Conservation (phyloP, 805 yeast species). For the Cyberlindnera samutprakarnensis region DNA sequence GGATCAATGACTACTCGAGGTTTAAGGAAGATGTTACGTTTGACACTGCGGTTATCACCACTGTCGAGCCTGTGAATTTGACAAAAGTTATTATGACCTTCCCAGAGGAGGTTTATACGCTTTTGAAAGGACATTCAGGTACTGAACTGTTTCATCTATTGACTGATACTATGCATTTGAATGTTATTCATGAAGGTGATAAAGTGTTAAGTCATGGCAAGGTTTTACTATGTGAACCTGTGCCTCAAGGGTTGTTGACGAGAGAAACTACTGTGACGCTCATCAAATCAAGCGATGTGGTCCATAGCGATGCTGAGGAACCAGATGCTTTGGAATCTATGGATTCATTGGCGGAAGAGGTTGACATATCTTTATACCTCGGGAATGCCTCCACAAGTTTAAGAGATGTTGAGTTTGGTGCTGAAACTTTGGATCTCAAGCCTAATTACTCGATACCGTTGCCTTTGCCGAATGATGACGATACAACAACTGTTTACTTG, state of each 20-base stretch:
- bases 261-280: slow-evolving; percentile 45
- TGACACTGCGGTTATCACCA: slow-evolving; percentile 11
- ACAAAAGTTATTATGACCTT: slow-evolving; percentile 18
- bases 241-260: slow-evolving; percentile 54
- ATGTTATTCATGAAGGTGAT: slow-evolving; percentile 16
- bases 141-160: slow-evolving; percentile 9
- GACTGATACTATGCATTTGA: slow-evolving; percentile 5
- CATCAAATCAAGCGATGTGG: slow-evolving; percentile 26
- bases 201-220: slow-evolving; percentile 26
- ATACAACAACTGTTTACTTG: slow-evolving; percentile 37
- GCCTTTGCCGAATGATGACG: slow-evolving; percentile 31
- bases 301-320: slow-evolving; percentile 1
- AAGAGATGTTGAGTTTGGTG: background rate
- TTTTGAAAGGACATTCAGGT: slow-evolving; percentile 14
- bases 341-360: background rate
- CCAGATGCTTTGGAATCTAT: background rate
- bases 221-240: slow-evolving; percentile 63
- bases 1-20: slow-evolving; percentile 8
- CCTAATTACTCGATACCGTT: slow-evolving; percentile 6
- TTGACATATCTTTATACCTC: slow-evolving; percentile 15
- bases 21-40: slow-evolving; percentile 16
- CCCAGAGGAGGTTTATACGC: slow-evolving; percentile 11
- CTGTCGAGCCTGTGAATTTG: slow-evolving; percentile 10
- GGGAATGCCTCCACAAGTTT: background rate
- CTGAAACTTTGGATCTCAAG: slow-evolving; percentile 3